A percentile compares a stretch with the other conserved stretches of the same genome.
Evolutionary conservation across 257 asterid species (phyloP).

Genomic region (Jaltomata sinuosa): DNA sequence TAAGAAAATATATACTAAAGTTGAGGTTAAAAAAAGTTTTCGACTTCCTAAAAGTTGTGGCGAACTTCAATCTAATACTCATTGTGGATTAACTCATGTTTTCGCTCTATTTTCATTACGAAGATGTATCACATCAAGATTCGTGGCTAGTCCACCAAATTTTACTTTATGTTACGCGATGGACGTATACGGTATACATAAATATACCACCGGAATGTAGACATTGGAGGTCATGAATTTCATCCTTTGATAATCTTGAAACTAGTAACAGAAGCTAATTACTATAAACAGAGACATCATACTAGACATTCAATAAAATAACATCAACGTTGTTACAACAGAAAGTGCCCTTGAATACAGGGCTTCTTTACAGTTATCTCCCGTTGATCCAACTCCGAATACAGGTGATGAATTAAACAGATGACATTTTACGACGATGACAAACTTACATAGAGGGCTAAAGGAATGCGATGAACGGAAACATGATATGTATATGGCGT

Average conservation of each 20-base stretch:
- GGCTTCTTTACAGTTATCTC: conserved; percentile 15
- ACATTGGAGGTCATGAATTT: neutral
- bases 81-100: neutral
- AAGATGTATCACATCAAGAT: neutral
- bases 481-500: neutral
- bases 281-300: neutral
- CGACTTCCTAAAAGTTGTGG: no score
- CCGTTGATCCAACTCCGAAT: neutral
- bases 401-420: neutral
- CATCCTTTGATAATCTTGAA: neutral
- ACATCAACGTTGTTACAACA: conserved; percentile 4
- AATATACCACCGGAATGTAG: neutral
- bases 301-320: neutral
- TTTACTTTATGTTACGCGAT: neutral
- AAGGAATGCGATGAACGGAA: neutral
- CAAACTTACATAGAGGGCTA: neutral
- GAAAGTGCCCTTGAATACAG: conserved; percentile 3
- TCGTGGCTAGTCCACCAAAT: neutral
- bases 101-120: neutral
- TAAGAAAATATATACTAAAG: no score
- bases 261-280: neutral
- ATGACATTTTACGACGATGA: neutral
- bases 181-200: neutral
- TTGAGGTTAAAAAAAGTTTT: no score
- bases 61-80: neutral